phyloP scores from a whole-genome alignment of 306 rosid species.

The Cucumis hystrix region DNA sequence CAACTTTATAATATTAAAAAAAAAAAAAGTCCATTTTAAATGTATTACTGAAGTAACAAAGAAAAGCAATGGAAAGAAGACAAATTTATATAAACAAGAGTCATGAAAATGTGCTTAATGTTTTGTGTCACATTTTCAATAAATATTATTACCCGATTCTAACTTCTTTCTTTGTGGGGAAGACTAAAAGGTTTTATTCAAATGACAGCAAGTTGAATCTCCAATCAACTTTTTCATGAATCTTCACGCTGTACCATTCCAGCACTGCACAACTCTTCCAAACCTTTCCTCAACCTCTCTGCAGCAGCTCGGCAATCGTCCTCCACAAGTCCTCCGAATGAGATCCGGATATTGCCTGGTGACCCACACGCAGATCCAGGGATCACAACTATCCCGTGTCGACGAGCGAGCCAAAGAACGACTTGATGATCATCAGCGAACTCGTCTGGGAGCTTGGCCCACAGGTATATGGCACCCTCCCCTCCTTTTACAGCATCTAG shows the following conservation, averaged over 20 bases:
- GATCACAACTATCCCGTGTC: constrained; percentile 75
- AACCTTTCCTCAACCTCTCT: constrained; percentile 53
- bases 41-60: neutral
- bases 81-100: neutral
- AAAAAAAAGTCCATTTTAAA: neutral
- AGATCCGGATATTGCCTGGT: constrained; percentile 66
- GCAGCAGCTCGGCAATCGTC: constrained; percentile 71
- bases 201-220: constrained; percentile 20
- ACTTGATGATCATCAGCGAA: constrained; percentile 41
- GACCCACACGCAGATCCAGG: constrained; percentile 77
- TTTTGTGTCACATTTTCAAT: neutral
- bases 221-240: neutral
- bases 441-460: constrained; percentile 82
- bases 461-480: constrained; percentile 85
- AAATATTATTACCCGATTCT: neutral
- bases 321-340: constrained; percentile 80
- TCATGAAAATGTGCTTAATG: neutral
- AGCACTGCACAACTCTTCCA: constrained; percentile 58
- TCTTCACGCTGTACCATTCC: constrained; percentile 37
- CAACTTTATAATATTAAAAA: no score
- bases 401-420: constrained; percentile 68
- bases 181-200: constrained; percentile 22
- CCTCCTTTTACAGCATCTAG: constrained; percentile 81
- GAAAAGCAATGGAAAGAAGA: neutral
- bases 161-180: neutral